These are phyloP conservation scores for Blastocystis sp. DNA, from an alignment of 352 stramenopile genomes.

Conservation along the genomic window DNA sequence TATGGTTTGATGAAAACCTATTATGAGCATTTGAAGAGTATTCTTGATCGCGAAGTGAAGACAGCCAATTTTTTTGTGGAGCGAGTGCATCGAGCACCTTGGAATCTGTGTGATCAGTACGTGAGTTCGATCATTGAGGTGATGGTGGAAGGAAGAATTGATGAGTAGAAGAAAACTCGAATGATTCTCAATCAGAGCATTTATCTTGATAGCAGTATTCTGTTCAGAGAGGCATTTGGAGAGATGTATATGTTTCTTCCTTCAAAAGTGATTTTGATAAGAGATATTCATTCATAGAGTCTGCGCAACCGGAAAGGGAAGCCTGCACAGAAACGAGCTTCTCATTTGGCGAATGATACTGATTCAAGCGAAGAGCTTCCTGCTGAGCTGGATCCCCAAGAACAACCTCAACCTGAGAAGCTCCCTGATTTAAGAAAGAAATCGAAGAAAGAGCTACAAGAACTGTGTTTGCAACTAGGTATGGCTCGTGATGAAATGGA, in stretches of 20 bases:
- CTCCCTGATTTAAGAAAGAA: slow-evolving; percentile 1
- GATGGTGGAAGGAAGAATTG: background rate
- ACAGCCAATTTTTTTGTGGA: slow-evolving; percentile 48
- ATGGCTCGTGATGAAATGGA: background rate
- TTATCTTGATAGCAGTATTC: slow-evolving; percentile 13
- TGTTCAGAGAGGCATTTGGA: background rate
- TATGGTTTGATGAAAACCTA: background rate
- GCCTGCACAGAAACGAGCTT: background rate
- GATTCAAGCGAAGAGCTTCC: slow-evolving; percentile 12
- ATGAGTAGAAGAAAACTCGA: slow-evolving; percentile 52
- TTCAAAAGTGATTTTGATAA: background rate
- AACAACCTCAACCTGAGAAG: slow-evolving; percentile 10
- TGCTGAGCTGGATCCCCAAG: background rate
- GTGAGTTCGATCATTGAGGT: slow-evolving; percentile 64
- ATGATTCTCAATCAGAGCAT: slow-evolving; percentile 19
- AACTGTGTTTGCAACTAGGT: background rate
- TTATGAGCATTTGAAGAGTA: background rate
- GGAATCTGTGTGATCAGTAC: slow-evolving; percentile 59
- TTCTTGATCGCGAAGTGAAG: slow-evolving; percentile 9
- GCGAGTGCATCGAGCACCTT: slow-evolving; percentile 10
- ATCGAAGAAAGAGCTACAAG: slow-evolving; percentile 8
- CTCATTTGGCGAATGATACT: slow-evolving; percentile 14
- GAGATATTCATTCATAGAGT: background rate
- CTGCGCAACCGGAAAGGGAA: slow-evolving; percentile 49
- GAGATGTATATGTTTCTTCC: slow-evolving; percentile 62